Base-by-base conservation (phyloP, 2,329 filamentous ascomycete genomes). In the Purpureocillium lavendulum region DNA sequence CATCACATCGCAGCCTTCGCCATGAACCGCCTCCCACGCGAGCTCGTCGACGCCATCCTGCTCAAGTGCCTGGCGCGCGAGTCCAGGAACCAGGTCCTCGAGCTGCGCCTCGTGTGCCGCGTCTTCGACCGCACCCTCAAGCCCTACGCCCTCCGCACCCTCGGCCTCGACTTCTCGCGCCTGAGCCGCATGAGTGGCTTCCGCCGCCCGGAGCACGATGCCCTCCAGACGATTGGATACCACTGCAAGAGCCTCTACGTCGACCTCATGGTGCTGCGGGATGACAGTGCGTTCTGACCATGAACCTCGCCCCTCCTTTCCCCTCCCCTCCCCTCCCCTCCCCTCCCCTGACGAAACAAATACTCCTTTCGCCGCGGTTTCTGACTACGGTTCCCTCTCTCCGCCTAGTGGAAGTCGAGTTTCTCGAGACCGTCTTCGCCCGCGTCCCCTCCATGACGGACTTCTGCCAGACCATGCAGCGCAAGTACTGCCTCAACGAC, bases 261-360 rank as follows among this genome's bases (percentile, higher is more conserved):
- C 35, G 71, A 75, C 48, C 54, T 75, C 51, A 73, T 71, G 67
- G 61, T 73, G 13, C 53, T 75, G 30, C 64, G 71, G 46, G 71
- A 75, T 48, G 68, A 73, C 39, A 50, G 71, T 73, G 56, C 5
- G 21, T 26, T 26, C 21, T 10, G n/a, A n/a, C n/a, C n/a, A n/a
- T n/a, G n/a, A n/a, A n/a, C n/a, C n/a, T n/a, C n/a, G n/a, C n/a
- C n/a, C n/a, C n/a, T n/a, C n/a, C n/a, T n/a, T n/a, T n/a, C n/a
- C n/a, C n/a, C n/a, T n/a, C n/a, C n/a, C n/a, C n/a, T n/a, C n/a
- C n/a, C n/a, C n/a, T n/a, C n/a, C n/a, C n/a, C n/a, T n/a, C n/a
- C n/a, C n/a, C n/a, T n/a, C n/a, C n/a, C n/a, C n/a, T n/a, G n/a
- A n/a, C n/a, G n/a, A n/a, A n/a, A n/a, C n/a, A n/a, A n/a, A n/a